These are phyloP conservation scores for Noccaea caerulescens DNA, from an alignment of 345 rosid genomes.

Conservation along the genomic window DNA sequence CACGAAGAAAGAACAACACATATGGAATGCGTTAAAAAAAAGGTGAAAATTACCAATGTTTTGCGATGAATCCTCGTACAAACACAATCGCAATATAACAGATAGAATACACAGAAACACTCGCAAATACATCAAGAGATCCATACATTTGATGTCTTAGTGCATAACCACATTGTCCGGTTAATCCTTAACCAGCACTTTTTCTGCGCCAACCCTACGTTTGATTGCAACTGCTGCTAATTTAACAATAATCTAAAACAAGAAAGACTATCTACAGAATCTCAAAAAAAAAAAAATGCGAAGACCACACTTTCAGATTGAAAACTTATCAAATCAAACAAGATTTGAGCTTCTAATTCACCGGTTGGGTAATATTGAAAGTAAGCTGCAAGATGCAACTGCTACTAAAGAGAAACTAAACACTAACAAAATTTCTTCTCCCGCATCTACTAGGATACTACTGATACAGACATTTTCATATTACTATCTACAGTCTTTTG, in stretches of 20 bases:
- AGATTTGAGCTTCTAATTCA: too few species aligned
- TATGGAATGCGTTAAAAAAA: not conserved
- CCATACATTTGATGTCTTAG: too few species aligned
- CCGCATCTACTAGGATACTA: not conserved
- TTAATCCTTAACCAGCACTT: too few species aligned
- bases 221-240: too few species aligned
- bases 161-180: too few species aligned
- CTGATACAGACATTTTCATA: too few species aligned
- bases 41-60: not conserved
- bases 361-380: too few species aligned
- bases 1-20: constrained; percentile 24
- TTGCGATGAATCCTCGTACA: not conserved
- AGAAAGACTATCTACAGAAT: not conserved
- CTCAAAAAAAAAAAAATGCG: not conserved
- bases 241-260: not conserved
- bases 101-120: not conserved
- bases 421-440: constrained; percentile 6
- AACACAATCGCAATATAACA: not conserved
- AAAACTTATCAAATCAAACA: too few species aligned
- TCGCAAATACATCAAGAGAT: too few species aligned
- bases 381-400: too few species aligned
- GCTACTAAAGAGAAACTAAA: constrained; percentile 10
- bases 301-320: not conserved
- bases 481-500: not conserved
- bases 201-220: too few species aligned